A percentile compares a stretch with the other conserved stretches of the same genome.
Conservation (phyloP, 306 rosid genomes). For the Prunus mume region DNA sequence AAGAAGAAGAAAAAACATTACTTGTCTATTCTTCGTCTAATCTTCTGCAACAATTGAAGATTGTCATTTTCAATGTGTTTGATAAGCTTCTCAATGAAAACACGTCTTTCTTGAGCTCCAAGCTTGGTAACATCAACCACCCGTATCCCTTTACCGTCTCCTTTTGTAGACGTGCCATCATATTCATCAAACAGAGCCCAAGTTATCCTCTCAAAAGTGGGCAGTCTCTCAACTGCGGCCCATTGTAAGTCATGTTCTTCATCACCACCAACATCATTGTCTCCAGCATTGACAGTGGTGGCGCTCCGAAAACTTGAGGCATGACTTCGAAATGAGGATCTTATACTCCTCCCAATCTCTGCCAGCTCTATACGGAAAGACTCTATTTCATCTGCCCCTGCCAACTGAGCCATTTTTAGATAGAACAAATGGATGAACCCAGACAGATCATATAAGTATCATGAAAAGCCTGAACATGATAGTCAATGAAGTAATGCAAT, state of each 20-base stretch:
- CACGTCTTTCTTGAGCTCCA: slow-evolving; percentile 51
- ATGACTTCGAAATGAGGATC: slow-evolving; percentile 21
- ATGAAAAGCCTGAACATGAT: background rate
- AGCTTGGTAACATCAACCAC: slow-evolving; percentile 65
- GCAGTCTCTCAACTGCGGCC: slow-evolving; percentile 62
- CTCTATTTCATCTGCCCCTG: slow-evolving; percentile 42
- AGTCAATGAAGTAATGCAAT: slow-evolving; percentile 22
- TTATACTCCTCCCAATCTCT: slow-evolving; percentile 27
- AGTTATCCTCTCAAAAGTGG: slow-evolving; percentile 45
- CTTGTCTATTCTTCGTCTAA: slow-evolving; percentile 56
- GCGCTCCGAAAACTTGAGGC: slow-evolving; percentile 26
- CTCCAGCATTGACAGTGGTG: slow-evolving; percentile 11
- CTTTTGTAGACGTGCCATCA: slow-evolving; percentile 16
- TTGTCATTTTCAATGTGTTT: slow-evolving; percentile 65
- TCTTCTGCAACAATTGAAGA: slow-evolving; percentile 50
- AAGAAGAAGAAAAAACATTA: slow-evolving; percentile 3
- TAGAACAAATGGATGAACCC: slow-evolving; percentile 1
- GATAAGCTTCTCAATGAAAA: slow-evolving; percentile 68
- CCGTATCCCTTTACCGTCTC: slow-evolving; percentile 28
- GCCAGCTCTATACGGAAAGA: slow-evolving; percentile 28
- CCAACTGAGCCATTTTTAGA: slow-evolving; percentile 50
- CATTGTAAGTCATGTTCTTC: slow-evolving; percentile 34
- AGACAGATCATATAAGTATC: slow-evolving; percentile 1
- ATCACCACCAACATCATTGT: background rate
- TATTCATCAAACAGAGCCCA: slow-evolving; percentile 52